Conservation (phyloP, 2,329 filamentous ascomycete species). For the Xenoacremonium recifei region DNA sequence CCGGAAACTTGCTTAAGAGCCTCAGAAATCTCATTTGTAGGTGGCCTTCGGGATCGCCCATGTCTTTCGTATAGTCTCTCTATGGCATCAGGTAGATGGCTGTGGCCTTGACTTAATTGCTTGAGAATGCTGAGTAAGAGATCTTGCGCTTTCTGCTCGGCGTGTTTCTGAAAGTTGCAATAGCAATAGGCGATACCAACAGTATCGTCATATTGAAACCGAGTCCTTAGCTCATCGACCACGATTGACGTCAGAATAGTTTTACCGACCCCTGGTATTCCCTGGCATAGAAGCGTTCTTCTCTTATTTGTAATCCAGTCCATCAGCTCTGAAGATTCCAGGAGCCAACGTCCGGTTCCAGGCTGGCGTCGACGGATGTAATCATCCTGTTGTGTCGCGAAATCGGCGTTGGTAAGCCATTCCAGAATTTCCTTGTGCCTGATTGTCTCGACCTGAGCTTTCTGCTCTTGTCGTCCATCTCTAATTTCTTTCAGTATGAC, state of each 20-base stretch:
- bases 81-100: no score
- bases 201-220: constrained; percentile 6
- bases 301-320: constrained; percentile 23
- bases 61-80: no score
- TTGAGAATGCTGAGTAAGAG: no score
- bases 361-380: constrained; percentile 28
- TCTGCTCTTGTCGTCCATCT: no score
- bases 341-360: constrained; percentile 41
- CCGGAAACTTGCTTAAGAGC: not conserved
- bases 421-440: no score
- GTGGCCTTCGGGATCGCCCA: not conserved
- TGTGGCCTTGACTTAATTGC: no score
- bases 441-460: no score
- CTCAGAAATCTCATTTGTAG: constrained; percentile 3
- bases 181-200: constrained; percentile 31
- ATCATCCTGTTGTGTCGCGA: constrained; percentile 35
- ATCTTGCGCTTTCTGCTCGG: no score
- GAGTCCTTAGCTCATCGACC: constrained; percentile 9
- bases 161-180: no score
- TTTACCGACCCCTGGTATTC: constrained; percentile 36
- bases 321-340: constrained; percentile 31
- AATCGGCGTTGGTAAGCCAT: constrained; percentile 39
- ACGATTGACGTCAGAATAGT: constrained; percentile 19
- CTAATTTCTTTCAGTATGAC: no score
- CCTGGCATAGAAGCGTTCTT: constrained; percentile 37